A percentile compares a stretch with the other conserved stretches of the same genome.
Evolutionary conservation across 2,329 filamentous ascomycete species (phyloP).

Genomic region (Aspergillus chevalieri): DNA sequence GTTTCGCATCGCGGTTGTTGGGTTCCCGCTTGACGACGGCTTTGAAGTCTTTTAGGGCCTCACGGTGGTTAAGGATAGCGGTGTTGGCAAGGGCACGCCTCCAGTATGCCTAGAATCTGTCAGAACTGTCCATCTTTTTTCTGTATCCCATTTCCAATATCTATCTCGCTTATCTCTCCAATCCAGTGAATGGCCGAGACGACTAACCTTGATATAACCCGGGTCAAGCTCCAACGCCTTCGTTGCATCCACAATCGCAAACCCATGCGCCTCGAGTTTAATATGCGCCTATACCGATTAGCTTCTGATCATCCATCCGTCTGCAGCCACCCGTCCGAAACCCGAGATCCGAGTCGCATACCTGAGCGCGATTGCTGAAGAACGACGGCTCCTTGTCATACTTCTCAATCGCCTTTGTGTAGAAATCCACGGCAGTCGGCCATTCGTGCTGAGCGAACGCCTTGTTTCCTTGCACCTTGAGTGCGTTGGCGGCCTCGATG

Average conservation of each 20-base stretch:
- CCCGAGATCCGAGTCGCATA: conserved; percentile 41
- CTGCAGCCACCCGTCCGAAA: neutral
- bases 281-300: conserved; percentile 67
- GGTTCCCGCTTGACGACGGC: conserved; percentile 83
- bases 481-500: conserved; percentile 64
- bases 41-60: conserved; percentile 88
- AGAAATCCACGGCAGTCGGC: conserved; percentile 72
- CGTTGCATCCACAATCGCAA: conserved; percentile 82
- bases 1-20: conserved; percentile 78
- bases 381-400: conserved; percentile 81
- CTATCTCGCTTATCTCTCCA: neutral
- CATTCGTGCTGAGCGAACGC: conserved; percentile 86
- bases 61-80: conserved; percentile 80
- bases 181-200: neutral
- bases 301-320: neutral
- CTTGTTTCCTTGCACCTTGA: conserved; percentile 93
- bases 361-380: conserved; percentile 92
- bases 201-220: conserved; percentile 72
- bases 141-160: neutral
- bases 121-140: neutral
- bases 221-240: conserved; percentile 87
- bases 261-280: conserved; percentile 91
- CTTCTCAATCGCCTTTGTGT: conserved; percentile 78
- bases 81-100: conserved; percentile 85
- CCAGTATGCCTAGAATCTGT: conserved; percentile 69